A percentile compares a stretch with the other conserved stretches of the same genome.
These are phyloP conservation scores for Tetracladium setigerum DNA, from an alignment of 495 filamentous ascomycete genomes.

Conservation along the genomic window DNA sequence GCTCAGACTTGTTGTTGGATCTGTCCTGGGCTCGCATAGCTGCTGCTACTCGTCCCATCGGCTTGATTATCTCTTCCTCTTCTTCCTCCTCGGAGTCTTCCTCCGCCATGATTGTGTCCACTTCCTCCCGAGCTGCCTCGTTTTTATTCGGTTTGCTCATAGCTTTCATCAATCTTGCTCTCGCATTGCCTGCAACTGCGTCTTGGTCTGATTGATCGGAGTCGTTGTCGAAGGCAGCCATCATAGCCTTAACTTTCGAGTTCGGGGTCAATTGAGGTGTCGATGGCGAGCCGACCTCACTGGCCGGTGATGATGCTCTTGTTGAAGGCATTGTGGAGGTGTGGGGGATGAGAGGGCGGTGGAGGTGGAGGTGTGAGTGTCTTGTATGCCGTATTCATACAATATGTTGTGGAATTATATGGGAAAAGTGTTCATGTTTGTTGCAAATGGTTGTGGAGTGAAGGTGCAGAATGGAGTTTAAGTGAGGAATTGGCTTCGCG, in stretches of 20 bases:
- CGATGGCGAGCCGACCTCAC: constrained; percentile 18
- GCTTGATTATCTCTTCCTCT: constrained; percentile 46
- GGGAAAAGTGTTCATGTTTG: too few species aligned
- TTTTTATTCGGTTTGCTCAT: constrained; percentile 7
- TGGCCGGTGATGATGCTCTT: constrained; percentile 28
- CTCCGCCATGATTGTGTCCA: constrained; percentile 19
- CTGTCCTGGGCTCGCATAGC: constrained; percentile 44
- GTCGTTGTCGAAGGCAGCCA: constrained; percentile 55
- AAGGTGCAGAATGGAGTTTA: too few species aligned
- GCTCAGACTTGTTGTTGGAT: background rate
- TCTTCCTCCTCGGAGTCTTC: constrained; percentile 32
- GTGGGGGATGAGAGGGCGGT: background rate
- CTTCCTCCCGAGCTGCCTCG: constrained; percentile 1
- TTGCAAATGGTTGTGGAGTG: too few species aligned
- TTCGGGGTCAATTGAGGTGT: constrained; percentile 50
- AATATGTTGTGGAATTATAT: too few species aligned
- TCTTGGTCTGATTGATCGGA: constrained; percentile 22
- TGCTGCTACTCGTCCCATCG: constrained; percentile 63
- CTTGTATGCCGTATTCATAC: too few species aligned
- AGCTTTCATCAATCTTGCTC: constrained; percentile 9
- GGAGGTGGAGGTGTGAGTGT: too few species aligned
- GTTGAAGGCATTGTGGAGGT: constrained; percentile 34
- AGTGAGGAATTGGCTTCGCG: too few species aligned
- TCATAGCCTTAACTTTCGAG: constrained; percentile 61
- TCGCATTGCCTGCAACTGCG: constrained; percentile 6